Percentiles rank a stretch among this genome's conserved stretches.
These are phyloP conservation scores for Debaryomyces prosopidis DNA, from an alignment of 805 yeast species.

Conservation along the genomic window DNA sequence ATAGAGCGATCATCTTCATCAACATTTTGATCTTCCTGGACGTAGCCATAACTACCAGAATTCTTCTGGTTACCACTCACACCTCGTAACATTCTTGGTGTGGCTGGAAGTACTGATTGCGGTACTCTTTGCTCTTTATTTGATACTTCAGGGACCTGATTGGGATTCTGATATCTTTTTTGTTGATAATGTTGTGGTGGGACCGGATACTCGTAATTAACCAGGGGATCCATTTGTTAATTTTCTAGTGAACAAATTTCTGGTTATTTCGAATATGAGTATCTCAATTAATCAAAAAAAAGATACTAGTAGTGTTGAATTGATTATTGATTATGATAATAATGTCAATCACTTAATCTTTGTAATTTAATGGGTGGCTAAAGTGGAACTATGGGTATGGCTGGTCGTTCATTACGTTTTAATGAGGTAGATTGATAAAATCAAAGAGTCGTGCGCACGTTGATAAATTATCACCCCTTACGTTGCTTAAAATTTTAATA, in stretches of 20 bases:
- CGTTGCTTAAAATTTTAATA: neutral
- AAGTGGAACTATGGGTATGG: neutral
- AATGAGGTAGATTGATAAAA: neutral
- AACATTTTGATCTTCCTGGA: neutral
- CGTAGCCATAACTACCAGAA: conserved; percentile 11
- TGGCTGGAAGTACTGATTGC: conserved; percentile 51
- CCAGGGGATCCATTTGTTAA: conserved; percentile 10
- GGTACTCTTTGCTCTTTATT: neutral
- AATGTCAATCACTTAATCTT: no score
- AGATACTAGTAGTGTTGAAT: neutral
- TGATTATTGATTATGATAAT: neutral
- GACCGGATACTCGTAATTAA: conserved; percentile 9
- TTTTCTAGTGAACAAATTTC: neutral
- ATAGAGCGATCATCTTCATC: neutral
- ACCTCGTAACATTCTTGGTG: conserved; percentile 68
- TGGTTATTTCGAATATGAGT: neutral
- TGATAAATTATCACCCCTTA: neutral
- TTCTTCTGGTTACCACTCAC: conserved; percentile 41
- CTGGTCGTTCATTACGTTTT: neutral
- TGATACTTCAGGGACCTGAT: neutral
- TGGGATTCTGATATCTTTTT: conserved; percentile 3
- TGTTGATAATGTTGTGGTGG: conserved; percentile 4
- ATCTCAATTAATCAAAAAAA: neutral
- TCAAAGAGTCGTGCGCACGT: neutral
- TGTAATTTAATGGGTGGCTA: no score